Conservation (phyloP, 2,329 filamentous ascomycete genomes). For the Sporothrix brasiliensis region DNA sequence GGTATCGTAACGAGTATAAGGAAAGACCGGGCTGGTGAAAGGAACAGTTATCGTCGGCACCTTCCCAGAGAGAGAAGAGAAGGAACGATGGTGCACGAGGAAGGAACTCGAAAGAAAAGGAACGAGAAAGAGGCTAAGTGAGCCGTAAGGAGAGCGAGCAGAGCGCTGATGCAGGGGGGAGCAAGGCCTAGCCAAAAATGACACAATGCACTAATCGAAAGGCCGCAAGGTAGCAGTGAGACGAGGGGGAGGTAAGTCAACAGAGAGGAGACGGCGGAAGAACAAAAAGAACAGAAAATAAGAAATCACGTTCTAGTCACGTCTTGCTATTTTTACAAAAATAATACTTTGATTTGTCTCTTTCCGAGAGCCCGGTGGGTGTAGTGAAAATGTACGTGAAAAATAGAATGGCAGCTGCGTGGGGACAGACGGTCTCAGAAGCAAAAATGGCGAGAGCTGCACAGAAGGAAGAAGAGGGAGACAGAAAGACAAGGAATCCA, state of each 20-base stretch:
- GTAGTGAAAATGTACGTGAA: background rate
- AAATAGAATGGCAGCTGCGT: background rate
- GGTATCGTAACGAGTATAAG: slow-evolving; percentile 5
- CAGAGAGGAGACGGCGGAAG: background rate
- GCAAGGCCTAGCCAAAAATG: slow-evolving; percentile 17
- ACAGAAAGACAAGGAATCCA: background rate
- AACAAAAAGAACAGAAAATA: background rate
- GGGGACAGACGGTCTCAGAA: slow-evolving; percentile 2
- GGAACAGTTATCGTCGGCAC: slow-evolving; percentile 12
- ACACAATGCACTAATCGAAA: slow-evolving; percentile 9
- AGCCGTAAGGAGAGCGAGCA: background rate
- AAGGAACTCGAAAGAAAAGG: slow-evolving; percentile 35
- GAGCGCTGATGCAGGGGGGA: slow-evolving; percentile 21
- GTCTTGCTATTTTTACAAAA: background rate
- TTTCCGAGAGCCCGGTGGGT: slow-evolving; percentile 16
- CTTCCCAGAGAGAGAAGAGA: slow-evolving; percentile 19
- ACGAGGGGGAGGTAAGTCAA: background rate
- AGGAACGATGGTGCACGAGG: slow-evolving; percentile 19
- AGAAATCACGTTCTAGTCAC: background rate
- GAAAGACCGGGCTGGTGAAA: background rate
- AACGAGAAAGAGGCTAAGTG: background rate
- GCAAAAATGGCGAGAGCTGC: slow-evolving; percentile 13
- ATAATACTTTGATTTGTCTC: background rate
- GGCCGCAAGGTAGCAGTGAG: background rate
- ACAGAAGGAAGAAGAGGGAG: slow-evolving; percentile 12